phyloP scores from a whole-genome alignment of 2,329 filamentous ascomycete genomes.

The Bipolaris victoriae region DNA sequence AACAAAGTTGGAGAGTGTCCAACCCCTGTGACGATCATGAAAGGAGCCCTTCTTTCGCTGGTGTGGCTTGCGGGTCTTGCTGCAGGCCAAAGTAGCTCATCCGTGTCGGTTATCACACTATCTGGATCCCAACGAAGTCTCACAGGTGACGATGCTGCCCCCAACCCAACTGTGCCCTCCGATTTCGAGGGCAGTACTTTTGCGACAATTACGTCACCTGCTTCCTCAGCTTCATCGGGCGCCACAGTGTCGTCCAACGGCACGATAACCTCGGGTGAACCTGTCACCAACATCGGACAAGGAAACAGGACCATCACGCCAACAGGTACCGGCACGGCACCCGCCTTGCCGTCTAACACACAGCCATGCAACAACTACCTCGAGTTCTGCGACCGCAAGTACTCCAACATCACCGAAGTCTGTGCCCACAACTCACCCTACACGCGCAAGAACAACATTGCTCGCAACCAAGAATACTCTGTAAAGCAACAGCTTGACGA shows the following conservation, averaged over 20 bases:
- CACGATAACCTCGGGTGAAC: slow-evolving; percentile 18
- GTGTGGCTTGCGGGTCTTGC: slow-evolving; percentile 35
- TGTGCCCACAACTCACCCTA: slow-evolving; percentile 51
- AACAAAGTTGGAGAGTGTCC: neutral
- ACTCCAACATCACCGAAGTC: slow-evolving; percentile 52
- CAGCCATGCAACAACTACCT: slow-evolving; percentile 52
- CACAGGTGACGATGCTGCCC: slow-evolving; percentile 28
- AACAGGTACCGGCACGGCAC: slow-evolving; percentile 31
- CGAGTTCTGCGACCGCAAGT: slow-evolving; percentile 49
- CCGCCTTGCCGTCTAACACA: slow-evolving; percentile 46
- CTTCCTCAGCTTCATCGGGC: slow-evolving; percentile 18
- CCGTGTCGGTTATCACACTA: slow-evolving; percentile 35
- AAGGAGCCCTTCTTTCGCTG: slow-evolving; percentile 24
- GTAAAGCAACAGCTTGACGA: slow-evolving; percentile 50
- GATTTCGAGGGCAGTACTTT: slow-evolving; percentile 40
- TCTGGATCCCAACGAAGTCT: slow-evolving; percentile 27
- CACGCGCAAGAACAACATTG: slow-evolving; percentile 42
- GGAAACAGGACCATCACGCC: slow-evolving; percentile 35
- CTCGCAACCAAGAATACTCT: slow-evolving; percentile 45
- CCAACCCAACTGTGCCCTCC: slow-evolving; percentile 35
- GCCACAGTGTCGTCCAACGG: slow-evolving; percentile 31
- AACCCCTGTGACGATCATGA: slow-evolving; percentile 29
- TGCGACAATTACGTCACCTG: slow-evolving; percentile 23
- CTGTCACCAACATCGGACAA: slow-evolving; percentile 39
- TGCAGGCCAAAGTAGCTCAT: slow-evolving; percentile 34